These are phyloP conservation scores for Piper longum DNA, from an alignment of 164 flowering plant species.

Conservation along the genomic window DNA sequence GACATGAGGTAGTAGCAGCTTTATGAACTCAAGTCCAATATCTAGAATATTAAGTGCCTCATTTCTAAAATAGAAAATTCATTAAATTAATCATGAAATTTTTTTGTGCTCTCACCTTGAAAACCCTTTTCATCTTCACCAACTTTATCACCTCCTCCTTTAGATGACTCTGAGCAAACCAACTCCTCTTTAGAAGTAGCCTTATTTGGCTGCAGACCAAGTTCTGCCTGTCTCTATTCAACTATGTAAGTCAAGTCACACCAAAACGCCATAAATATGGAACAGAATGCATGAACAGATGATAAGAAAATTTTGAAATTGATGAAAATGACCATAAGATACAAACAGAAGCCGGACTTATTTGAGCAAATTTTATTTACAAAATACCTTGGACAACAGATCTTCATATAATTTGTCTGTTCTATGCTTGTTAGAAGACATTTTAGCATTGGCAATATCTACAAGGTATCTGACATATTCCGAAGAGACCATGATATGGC, in stretches of 20 bases:
- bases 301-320: no score
- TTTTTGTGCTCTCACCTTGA: conserved; percentile 1
- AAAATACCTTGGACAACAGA: conserved; percentile 16
- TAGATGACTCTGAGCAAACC: neutral
- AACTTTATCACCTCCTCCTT: neutral
- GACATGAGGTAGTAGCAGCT: conserved; percentile 3
- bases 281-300: no score
- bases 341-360: conserved; percentile 3
- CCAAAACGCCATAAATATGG: no score
- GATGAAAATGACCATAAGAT: no score
- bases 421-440: conserved; percentile 56
- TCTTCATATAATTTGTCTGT: conserved; percentile 44
- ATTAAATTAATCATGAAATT: neutral
- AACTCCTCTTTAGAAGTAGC: conserved; percentile 1
- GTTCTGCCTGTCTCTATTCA: conserved; percentile 2
- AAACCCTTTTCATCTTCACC: neutral
- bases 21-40: neutral
- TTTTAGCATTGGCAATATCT: conserved; percentile 63
- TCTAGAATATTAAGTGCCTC: conserved; percentile 3
- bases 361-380: no score
- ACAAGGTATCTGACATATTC: conserved; percentile 64
- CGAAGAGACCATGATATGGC: conserved; percentile 34
- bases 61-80: neutral
- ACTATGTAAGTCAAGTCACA: neutral
- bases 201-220: neutral